Percentiles rank a stretch among this genome's conserved stretches.
Conservation (phyloP, 192 early-diverging fungal species). For the Phlyctochytrium planicorne region DNA sequence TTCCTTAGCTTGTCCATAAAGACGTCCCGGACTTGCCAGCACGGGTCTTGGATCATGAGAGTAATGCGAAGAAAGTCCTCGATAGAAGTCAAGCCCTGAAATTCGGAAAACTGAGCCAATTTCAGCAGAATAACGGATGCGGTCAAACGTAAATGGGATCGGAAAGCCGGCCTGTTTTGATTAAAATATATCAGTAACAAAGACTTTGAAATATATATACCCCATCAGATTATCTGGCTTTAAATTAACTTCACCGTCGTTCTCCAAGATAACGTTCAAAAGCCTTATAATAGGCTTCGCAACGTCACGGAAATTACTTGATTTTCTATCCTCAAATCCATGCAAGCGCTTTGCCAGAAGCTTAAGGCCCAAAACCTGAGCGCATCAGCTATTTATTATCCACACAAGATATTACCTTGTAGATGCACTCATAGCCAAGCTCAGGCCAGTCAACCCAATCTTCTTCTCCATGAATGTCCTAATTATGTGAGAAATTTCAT, state of each 20-base stretch:
- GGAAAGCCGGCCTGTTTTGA: conserved; percentile 39
- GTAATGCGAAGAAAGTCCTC: conserved; percentile 59
- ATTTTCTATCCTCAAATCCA: conserved; percentile 36
- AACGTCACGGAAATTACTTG: conserved; percentile 26
- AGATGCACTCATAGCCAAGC: conserved; percentile 54
- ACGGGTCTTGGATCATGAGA: conserved; percentile 72
- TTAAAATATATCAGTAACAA: too few species aligned
- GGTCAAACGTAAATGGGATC: conserved; percentile 66
- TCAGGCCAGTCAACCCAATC: conserved; percentile 69
- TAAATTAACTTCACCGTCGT: conserved; percentile 45
- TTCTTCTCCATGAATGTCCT: conserved; percentile 25
- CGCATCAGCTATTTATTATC: neutral
- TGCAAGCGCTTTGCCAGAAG: conserved; percentile 66
- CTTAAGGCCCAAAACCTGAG: conserved; percentile 60
- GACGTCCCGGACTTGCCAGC: conserved; percentile 74
- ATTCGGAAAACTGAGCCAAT: conserved; percentile 48
- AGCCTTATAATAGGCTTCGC: conserved; percentile 59
- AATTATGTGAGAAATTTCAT: neutral
- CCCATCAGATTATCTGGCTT: neutral
- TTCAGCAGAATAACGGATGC: conserved; percentile 66
- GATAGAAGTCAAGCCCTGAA: conserved; percentile 52
- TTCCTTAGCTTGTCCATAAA: conserved; percentile 73
- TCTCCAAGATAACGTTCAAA: conserved; percentile 58
- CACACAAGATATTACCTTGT: conserved; percentile 45
- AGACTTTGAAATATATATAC: too few species aligned